Evolutionary conservation across 2,329 filamentous ascomycete species (phyloP), one percentile per base, ranked within the genome.

Genomic region (Neoascochyta sp.): DNA sequence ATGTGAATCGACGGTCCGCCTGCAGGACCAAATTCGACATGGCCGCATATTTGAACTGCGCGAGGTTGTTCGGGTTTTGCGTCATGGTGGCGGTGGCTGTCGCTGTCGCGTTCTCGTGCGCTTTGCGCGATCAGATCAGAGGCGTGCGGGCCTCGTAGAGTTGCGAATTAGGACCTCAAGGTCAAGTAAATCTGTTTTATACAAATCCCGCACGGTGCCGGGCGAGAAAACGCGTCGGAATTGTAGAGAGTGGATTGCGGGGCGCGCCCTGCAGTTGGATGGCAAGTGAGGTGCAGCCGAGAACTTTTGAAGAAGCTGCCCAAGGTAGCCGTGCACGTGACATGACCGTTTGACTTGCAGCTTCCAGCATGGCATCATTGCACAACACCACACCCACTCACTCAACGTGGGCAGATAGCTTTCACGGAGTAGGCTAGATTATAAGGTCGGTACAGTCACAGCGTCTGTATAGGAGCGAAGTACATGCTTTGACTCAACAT

Each of bases 1-100:
- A 87, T 54, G 94, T 83, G 63, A 98, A 96, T 54, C 92, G 83
- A 70, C 89, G 83, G 73, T 98, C 92, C 71, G 88, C 89, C 85
- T 98, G 92, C 79, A 98, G 86, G 63, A 98, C 92, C 87, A 98
- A 83, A 80, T 98, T 98, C 71, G 92, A 98, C 92, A 98, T 96
- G 66, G 86, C 88, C 80, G 88, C 88, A 78, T 95, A 95, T 69
- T 95, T 95, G 78, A 94, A 95, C 69, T 95, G 89, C 67, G 87
- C 89, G 57, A 94, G 85, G 83, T 92, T 70, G 56, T 76, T 57
- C 37, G 43, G 43, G 21, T 52, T 47, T 24, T 50, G 44, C 36
- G 50, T 47, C 50, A 53, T 53, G 41, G 24, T 47, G 39, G 36
- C 34, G 40, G 41, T 43, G 16, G n/a, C n/a, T n/a, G n/a, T n/a